Conservation (phyloP, 2,329 filamentous ascomycete genomes). For the Fusarium sp. region DNA sequence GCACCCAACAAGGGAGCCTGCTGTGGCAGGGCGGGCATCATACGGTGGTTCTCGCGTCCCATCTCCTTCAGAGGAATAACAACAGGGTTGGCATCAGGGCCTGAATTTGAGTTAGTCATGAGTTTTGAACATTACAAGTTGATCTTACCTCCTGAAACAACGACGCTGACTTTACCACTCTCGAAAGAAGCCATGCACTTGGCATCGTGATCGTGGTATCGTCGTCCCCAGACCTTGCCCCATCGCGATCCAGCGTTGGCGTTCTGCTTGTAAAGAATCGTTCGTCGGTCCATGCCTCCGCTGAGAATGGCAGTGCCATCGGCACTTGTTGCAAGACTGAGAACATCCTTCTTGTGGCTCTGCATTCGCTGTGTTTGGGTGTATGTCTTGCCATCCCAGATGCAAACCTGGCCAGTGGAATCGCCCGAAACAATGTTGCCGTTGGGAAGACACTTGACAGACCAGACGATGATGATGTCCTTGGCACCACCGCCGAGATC, state of each 20-base stretch:
- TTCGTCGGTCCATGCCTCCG: slow-evolving; percentile 90
- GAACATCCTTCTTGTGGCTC: slow-evolving; percentile 87
- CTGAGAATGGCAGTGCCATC: slow-evolving; percentile 88
- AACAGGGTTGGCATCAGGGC: slow-evolving; percentile 85
- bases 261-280: slow-evolving; percentile 81
- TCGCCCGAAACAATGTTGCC: slow-evolving; percentile 95
- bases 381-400: slow-evolving; percentile 95
- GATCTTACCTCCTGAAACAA: slow-evolving; percentile 87
- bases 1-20: slow-evolving; percentile 79
- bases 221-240: slow-evolving; percentile 85
- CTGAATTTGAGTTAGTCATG: slow-evolving; percentile 56
- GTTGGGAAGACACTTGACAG: slow-evolving; percentile 86
- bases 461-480: slow-evolving; percentile 91
- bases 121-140: not conserved
- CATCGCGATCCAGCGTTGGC: slow-evolving; percentile 73
- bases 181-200: slow-evolving; percentile 95
- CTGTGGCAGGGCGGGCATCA: slow-evolving; percentile 86
- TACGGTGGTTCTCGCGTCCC: slow-evolving; percentile 85
- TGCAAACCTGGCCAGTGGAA: slow-evolving; percentile 90
- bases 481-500: slow-evolving; percentile 81
- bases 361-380: slow-evolving; percentile 87
- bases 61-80: slow-evolving; percentile 79
- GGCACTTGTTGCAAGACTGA: slow-evolving; percentile 84
- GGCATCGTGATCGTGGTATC: slow-evolving; percentile 93
- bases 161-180: slow-evolving; percentile 81